Conservation (phyloP, 805 yeast genomes). For the Millerago galiae region DNA sequence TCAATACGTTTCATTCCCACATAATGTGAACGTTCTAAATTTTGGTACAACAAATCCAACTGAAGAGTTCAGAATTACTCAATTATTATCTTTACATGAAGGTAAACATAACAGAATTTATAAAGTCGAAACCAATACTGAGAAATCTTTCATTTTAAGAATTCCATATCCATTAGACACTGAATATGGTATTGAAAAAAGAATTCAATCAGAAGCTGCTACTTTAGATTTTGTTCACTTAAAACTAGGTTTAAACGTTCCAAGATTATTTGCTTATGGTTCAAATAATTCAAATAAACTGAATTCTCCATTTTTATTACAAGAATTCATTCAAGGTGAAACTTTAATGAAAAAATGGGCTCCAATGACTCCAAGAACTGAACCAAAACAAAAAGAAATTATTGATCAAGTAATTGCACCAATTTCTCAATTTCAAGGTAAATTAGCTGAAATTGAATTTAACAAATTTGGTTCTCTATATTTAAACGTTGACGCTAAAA, state of each 20-base stretch:
- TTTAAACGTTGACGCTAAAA: constrained; percentile 62
- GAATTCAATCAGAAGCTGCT: constrained; percentile 86
- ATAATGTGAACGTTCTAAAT: constrained; percentile 37
- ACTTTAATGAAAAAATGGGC: constrained; percentile 87
- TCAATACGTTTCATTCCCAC: constrained; percentile 37
- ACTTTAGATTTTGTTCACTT: constrained; percentile 74
- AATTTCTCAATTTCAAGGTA: constrained; percentile 57
- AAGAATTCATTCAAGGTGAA: constrained; percentile 77
- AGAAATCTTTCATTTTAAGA: constrained; percentile 63
- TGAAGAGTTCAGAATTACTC: constrained; percentile 48
- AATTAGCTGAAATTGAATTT: constrained; percentile 52
- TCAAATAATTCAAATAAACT: constrained; percentile 54
- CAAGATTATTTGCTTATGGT: constrained; percentile 66
- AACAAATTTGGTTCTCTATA: constrained; percentile 77
- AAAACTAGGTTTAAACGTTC: constrained; percentile 64
- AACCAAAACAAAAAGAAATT: constrained; percentile 42
- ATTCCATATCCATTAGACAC: constrained; percentile 78
- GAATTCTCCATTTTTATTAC: constrained; percentile 68
- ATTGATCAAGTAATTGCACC: constrained; percentile 63
- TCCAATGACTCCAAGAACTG: constrained; percentile 62
- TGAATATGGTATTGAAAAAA: constrained; percentile 55
- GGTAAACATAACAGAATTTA: constrained; percentile 92
- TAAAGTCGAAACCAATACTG: constrained; percentile 58
- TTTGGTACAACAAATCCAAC: constrained; percentile 40
- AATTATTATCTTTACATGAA: constrained; percentile 81